Base-by-base conservation (phyloP, 2,329 filamentous ascomycete genomes). In the Metarhizium rileyi region DNA sequence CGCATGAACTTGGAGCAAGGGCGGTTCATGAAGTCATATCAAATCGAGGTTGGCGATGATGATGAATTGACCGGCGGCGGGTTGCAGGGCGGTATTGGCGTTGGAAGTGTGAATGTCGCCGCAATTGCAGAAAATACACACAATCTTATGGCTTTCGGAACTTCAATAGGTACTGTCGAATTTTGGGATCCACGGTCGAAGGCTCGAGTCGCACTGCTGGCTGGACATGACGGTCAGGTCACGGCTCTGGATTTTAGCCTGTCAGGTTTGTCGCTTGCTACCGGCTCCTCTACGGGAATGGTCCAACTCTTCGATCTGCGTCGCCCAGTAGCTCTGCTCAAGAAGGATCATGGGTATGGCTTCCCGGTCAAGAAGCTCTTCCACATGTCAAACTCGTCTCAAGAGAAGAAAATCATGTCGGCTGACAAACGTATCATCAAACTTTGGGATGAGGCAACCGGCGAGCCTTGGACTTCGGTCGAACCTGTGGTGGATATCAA, bases 391-490 rank as follows among this genome's bases (percentile, higher is more conserved):
- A 86, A 81, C 7, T 75, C 79, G 12, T 86, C 84, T 0, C 82
- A 86, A 44, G 84, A 90, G 54, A 87, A 87, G 64, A 96, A 95
- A 68, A 83, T 98, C 20, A 73, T 97, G 53, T 94, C 90, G 1
- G 83, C 90, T 7, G 94, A 98, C 68, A 95, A 95, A 70, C 81
- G 88, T 55, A 95, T 95, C 57, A 94, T 98, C 72, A 98, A 98
- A 70, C 81, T 98, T 43, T 98, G 91, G 89, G 89, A 96, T 59
- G 82, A 87, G 53, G 71, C 76, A 30, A 83, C 84, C 51, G 93
- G 93, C 50, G 81, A 83, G 22, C 87, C 91, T 4, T 98, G 93
- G 91, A 96, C 93, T 0, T 93, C 89, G 1, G 87, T 97, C 42
- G 93, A 98, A 62, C 93, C 93, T 2, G 80, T 89, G 7, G 93